Conservation (phyloP, 306 rosid genomes). For the Cucumis cinereus region DNA sequence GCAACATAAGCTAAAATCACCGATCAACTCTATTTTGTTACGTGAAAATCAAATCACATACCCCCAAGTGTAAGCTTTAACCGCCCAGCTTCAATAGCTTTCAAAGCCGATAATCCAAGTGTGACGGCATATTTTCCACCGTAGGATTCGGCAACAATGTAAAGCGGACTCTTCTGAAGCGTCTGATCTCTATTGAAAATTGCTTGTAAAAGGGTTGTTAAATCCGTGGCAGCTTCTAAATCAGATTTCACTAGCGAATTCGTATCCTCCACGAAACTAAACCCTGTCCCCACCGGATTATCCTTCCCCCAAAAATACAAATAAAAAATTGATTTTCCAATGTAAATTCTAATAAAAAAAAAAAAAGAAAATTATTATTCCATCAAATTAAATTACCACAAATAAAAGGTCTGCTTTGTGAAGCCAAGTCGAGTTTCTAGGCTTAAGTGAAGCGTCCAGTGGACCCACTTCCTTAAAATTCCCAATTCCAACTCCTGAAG, state of each 20-base stretch:
- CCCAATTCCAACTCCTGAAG: constrained; percentile 14
- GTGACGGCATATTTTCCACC: constrained; percentile 90
- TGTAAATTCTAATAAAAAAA: not conserved
- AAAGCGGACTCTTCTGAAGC: constrained; percentile 75
- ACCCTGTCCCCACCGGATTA: constrained; percentile 92
- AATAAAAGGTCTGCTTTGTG: constrained; percentile 8
- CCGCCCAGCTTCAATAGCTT: constrained; percentile 45
- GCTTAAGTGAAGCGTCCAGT: constrained; percentile 4
- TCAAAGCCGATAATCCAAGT: constrained; percentile 47
- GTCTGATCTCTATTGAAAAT: constrained; percentile 43
- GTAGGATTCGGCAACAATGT: constrained; percentile 82
- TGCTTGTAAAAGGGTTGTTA: constrained; percentile 47
- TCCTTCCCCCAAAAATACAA: constrained; percentile 26
- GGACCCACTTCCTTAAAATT: constrained; percentile 15
- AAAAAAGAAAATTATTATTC: not conserved
- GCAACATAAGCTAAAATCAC: no score
- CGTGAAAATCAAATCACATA: not conserved
- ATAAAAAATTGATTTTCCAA: not conserved
- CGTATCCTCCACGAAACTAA: constrained; percentile 60
- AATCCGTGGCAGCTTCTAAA: constrained; percentile 62
- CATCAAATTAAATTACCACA: not conserved
- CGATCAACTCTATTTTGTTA: no score
- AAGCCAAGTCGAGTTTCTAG: constrained; percentile 14
- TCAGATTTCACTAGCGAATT: constrained; percentile 54
- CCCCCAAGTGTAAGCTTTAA: constrained; percentile 77